These are phyloP conservation scores for Murraya koenigii DNA, from an alignment of 345 rosid genomes.

Conservation along the genomic window DNA sequence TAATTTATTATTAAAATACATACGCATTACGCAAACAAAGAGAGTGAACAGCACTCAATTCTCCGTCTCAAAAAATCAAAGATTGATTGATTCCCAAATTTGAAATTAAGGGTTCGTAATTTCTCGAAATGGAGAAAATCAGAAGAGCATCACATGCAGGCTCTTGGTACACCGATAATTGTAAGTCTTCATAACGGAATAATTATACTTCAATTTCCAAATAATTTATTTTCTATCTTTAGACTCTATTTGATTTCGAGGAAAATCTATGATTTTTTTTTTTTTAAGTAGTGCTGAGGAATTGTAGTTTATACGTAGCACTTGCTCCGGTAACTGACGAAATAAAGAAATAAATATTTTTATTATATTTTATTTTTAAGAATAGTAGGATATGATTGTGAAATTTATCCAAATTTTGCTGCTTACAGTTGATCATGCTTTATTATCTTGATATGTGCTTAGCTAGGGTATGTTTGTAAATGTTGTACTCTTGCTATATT, in stretches of 20 bases:
- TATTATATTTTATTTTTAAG: neutral
- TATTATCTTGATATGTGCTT: too few relatives aligned
- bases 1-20: too few relatives aligned
- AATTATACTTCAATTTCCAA: conserved; percentile 1
- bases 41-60: neutral
- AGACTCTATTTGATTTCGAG: conserved; percentile 5
- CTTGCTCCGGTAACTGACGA: neutral
- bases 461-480: neutral
- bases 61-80: neutral
- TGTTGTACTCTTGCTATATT: too few relatives aligned
- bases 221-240: neutral
- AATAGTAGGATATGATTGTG: neutral
- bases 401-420: too few relatives aligned
- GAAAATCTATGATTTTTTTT: neutral
- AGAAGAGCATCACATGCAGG: conserved; percentile 78
- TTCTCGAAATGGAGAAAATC: conserved; percentile 42
- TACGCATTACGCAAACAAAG: too few relatives aligned
- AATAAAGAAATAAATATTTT: neutral
- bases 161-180: conserved; percentile 76
- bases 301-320: neutral
- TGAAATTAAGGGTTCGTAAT: conserved; percentile 4
- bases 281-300: neutral
- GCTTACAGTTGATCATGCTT: too few relatives aligned
- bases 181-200: conserved; percentile 33
- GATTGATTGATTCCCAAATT: neutral